Percentiles rank a stretch among this genome's conserved stretches.
Evolutionary conservation across 768 basidiomycete genomes (phyloP).

Genomic region (Serendipita indica): DNA sequence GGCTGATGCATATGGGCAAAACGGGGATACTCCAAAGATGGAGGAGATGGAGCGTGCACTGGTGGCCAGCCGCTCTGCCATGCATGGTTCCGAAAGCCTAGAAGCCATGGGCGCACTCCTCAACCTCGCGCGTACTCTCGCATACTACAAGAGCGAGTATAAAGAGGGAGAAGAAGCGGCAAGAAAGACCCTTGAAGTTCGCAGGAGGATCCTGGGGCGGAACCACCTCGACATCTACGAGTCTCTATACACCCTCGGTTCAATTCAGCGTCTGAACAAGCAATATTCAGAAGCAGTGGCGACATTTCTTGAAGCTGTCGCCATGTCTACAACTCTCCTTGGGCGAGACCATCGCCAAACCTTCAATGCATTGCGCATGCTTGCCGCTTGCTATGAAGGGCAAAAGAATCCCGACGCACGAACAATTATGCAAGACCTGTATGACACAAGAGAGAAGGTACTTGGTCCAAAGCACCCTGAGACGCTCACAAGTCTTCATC

Average conservation of each 20-base stretch:
- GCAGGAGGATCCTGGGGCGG: neutral
- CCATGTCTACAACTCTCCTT: neutral
- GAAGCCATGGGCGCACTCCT: neutral
- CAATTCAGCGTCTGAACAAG: neutral
- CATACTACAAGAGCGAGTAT: neutral
- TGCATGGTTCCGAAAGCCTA: neutral
- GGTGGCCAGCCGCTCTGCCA: neutral
- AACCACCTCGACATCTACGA: neutral
- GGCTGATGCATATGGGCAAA: neutral
- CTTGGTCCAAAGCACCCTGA: slow-evolving; percentile 4
- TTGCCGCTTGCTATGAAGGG: neutral
- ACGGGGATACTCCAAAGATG: neutral
- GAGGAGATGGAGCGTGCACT: neutral
- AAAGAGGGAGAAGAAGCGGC: neutral
- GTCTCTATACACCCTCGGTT: neutral
- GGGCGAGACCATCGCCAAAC: neutral
- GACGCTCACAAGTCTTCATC: neutral
- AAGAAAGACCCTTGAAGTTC: neutral
- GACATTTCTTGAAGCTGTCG: neutral
- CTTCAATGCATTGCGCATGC: neutral
- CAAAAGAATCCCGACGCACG: neutral
- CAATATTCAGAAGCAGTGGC: neutral
- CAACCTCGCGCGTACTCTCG: slow-evolving; percentile 1
- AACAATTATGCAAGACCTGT: neutral
- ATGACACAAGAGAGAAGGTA: neutral